These are phyloP conservation scores for Sugiyamaella paludigena DNA, from an alignment of 1,139 yeast genomes.

Conservation along the genomic window DNA sequence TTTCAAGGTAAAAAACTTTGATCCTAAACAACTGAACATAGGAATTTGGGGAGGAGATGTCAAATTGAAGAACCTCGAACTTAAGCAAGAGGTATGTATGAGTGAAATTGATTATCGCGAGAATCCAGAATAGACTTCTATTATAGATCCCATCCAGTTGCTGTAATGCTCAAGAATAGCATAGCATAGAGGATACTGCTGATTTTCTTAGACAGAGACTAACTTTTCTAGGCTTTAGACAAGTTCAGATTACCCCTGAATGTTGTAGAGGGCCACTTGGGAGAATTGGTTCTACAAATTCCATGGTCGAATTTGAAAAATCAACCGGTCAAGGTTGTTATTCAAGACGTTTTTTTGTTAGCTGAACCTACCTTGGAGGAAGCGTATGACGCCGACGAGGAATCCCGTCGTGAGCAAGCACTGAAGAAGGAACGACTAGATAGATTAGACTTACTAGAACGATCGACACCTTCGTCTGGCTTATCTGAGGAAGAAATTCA, in stretches of 20 bases:
- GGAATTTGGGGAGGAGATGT: constrained; percentile 99
- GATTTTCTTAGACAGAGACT: neutral
- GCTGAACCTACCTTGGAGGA: constrained; percentile 67
- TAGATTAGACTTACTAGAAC: constrained; percentile 57
- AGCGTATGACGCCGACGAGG: constrained; percentile 62
- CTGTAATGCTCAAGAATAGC: too few species aligned
- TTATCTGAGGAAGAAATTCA: constrained; percentile 46
- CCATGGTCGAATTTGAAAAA: constrained; percentile 96
- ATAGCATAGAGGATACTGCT: too few species aligned
- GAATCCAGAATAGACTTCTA: neutral
- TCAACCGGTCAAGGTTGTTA: constrained; percentile 86
- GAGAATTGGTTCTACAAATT: constrained; percentile 83
- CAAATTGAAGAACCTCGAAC: constrained; percentile 67
- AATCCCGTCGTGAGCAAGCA: constrained; percentile 58
- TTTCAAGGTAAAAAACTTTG: constrained; percentile 83
- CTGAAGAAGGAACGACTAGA: constrained; percentile 67
- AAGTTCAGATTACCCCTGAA: constrained; percentile 80
- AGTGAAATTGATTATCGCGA: neutral
- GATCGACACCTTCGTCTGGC: constrained; percentile 30
- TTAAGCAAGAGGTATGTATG: constrained; percentile 58
- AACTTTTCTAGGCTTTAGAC: constrained; percentile 59
- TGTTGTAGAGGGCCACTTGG: constrained; percentile 88
- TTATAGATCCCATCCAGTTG: too few species aligned
- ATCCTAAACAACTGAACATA: constrained; percentile 87
- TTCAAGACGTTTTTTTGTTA: constrained; percentile 81